Conservation (phyloP, 2,329 filamentous ascomycete species). For the Hymenoscyphus linearis region DNA sequence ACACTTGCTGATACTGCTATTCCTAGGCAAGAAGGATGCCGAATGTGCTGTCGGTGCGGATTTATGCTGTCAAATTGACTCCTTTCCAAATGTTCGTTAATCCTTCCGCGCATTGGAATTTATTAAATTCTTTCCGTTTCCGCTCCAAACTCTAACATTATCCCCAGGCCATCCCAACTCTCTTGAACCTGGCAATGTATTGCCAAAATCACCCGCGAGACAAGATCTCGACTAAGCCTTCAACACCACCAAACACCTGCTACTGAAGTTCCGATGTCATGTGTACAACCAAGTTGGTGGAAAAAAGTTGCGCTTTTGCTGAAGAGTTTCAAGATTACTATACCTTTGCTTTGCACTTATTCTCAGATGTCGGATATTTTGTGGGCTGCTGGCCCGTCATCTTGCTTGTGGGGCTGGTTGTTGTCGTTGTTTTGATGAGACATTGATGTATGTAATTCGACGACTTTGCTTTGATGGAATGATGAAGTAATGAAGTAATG, state of each 20-base stretch:
- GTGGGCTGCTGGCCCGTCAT: neutral
- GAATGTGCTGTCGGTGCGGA: slow-evolving; percentile 8
- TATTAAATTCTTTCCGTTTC: neutral
- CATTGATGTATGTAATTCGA: neutral
- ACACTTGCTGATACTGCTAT: neutral
- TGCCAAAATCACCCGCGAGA: slow-evolving; percentile 9
- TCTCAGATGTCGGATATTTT: neutral
- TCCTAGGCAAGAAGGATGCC: neutral
- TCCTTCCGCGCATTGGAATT: neutral
- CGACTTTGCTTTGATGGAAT: neutral
- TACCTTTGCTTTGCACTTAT: neutral
- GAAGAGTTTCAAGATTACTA: neutral
- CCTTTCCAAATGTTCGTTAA: slow-evolving; percentile 12
- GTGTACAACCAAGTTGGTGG: neutral
- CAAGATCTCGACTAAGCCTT: neutral
- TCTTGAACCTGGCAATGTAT: slow-evolving; percentile 16
- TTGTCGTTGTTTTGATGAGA: neutral
- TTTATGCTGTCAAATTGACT: slow-evolving; percentile 18
- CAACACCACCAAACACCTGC: neutral
- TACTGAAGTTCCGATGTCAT: neutral
- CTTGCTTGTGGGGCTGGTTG: neutral
- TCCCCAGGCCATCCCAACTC: slow-evolving; percentile 1
- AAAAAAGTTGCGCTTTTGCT: neutral
- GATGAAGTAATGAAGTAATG: neutral
- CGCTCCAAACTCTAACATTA: neutral